Conservation (phyloP, 179 eudicot species). For the Spinacia oleracea region DNA sequence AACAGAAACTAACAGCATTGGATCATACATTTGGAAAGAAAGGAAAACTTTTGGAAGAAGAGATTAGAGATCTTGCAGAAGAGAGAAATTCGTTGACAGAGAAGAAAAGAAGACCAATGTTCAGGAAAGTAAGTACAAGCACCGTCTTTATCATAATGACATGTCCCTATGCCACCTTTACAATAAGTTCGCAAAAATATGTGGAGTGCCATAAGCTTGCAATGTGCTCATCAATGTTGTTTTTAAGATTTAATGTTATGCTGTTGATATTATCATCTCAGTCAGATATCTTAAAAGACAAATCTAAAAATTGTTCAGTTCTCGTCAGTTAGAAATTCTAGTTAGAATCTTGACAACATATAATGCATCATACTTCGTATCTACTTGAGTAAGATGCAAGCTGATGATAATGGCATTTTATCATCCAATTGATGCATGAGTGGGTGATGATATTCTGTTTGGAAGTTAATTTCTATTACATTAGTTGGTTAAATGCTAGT, state of each 20-base stretch:
- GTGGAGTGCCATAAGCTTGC: too few relatives aligned
- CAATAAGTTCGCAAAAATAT: background rate
- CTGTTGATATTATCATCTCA: background rate
- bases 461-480: background rate
- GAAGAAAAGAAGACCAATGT: slow-evolving; percentile 70
- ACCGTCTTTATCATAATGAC: slow-evolving; percentile 3
- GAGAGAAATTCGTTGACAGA: slow-evolving; percentile 85
- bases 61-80: slow-evolving; percentile 89
- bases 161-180: background rate
- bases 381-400: background rate
- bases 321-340: background rate
- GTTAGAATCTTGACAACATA: background rate
- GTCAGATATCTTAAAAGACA: background rate
- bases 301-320: background rate
- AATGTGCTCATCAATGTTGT: background rate
- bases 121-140: slow-evolving; percentile 67
- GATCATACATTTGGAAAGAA: slow-evolving; percentile 91
- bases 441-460: background rate
- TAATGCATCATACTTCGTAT: background rate
- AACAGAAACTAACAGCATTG: slow-evolving; percentile 71
- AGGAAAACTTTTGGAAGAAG: slow-evolving; percentile 85
- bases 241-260: background rate
- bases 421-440: background rate
- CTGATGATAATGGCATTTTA: background rate
- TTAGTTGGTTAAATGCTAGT: background rate